phyloP scores from a whole-genome alignment of 495 filamentous ascomycete genomes.

The Apiosordaria backusii region DNA sequence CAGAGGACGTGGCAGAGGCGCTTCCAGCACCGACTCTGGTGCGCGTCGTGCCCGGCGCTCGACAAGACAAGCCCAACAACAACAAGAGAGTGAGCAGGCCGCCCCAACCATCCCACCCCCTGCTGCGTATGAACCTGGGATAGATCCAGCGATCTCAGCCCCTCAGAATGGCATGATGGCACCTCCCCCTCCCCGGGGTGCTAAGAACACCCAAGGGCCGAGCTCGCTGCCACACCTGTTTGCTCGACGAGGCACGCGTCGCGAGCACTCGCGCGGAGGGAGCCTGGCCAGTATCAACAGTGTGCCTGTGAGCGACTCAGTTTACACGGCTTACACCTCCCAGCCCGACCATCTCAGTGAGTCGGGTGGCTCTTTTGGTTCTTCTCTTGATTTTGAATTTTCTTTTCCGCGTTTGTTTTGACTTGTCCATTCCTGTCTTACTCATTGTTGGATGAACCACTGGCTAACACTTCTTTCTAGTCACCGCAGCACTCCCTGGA shows the following conservation, averaged over 20 bases:
- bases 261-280: background rate
- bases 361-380: background rate
- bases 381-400: background rate
- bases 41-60: conserved; percentile 13
- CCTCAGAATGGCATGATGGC: conserved; percentile 22
- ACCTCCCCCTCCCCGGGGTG: conserved; percentile 23
- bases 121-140: background rate
- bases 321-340: conserved; percentile 10
- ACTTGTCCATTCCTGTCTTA: too few species aligned
- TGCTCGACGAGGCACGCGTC: conserved; percentile 8
- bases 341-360: conserved; percentile 21
- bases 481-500: background rate
- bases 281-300: conserved; percentile 26
- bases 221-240: conserved; percentile 20
- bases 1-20: conserved; percentile 20
- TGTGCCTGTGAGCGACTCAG: conserved; percentile 8
- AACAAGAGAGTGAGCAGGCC: conserved; percentile 16
- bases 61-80: conserved; percentile 10
- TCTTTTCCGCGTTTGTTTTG: background rate
- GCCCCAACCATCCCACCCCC: background rate
- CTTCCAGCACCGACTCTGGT: background rate
- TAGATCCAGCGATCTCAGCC: background rate
- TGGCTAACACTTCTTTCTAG: background rate
- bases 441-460: background rate
- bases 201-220: conserved; percentile 15